phyloP scores from a whole-genome alignment of 768 basidiomycete species.

The Macrocybe gigantea region DNA sequence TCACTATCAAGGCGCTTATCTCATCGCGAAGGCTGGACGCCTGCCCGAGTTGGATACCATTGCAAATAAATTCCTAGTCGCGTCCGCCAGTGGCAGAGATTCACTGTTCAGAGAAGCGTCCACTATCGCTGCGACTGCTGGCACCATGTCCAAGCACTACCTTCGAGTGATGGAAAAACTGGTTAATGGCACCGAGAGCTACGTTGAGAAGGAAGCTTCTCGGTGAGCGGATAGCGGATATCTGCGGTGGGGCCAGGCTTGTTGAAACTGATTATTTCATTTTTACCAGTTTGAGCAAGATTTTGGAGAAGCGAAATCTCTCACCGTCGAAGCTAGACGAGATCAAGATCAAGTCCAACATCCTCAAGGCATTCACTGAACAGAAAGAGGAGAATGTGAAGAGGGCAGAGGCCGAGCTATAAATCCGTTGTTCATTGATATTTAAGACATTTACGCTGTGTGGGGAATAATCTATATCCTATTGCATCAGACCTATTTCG shows the following conservation, averaged over 20 bases:
- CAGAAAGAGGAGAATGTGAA: slow-evolving; percentile 32
- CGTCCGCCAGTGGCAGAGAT: slow-evolving; percentile 48
- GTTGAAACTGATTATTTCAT: slow-evolving; percentile 9
- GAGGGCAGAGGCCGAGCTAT: slow-evolving; percentile 39
- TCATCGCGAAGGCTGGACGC: slow-evolving; percentile 65
- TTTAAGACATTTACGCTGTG: neutral
- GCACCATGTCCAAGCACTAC: slow-evolving; percentile 67
- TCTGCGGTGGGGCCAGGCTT: neutral
- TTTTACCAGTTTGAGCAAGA: slow-evolving; percentile 55
- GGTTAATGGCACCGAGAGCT: slow-evolving; percentile 59
- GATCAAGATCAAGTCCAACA: slow-evolving; percentile 87
- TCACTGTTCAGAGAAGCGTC: slow-evolving; percentile 64
- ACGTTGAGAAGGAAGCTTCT: slow-evolving; percentile 80
- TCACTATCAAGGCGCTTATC: neutral
- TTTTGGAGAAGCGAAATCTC: slow-evolving; percentile 76
- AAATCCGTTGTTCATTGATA: slow-evolving; percentile 9
- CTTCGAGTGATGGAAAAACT: slow-evolving; percentile 89
- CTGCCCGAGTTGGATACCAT: slow-evolving; percentile 70
- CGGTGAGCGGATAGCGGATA: slow-evolving; percentile 41
- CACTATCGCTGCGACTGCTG: slow-evolving; percentile 41
- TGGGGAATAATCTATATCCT: neutral
- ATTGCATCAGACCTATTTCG: too few relatives aligned
- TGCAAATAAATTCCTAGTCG: slow-evolving; percentile 68
- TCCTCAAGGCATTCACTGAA: slow-evolving; percentile 59
- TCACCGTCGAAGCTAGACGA: slow-evolving; percentile 82